Conservation (phyloP, 73 alveolate species). For the Tetrahymena malaccensis region DNA sequence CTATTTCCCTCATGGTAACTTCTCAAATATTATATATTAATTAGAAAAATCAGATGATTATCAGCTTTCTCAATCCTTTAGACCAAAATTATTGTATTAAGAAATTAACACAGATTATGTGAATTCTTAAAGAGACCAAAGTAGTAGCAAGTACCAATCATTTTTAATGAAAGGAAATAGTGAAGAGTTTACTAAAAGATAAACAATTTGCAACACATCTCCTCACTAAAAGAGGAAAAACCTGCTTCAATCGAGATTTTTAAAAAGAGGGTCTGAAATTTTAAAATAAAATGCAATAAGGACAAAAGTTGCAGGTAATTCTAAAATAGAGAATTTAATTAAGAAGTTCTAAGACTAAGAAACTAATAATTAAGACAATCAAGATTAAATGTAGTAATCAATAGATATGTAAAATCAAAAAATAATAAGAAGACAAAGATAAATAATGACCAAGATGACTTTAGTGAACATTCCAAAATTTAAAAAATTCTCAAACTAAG, state of each 20-base stretch:
- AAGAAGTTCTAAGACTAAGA: neutral
- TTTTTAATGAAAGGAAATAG: neutral
- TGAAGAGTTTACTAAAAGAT: neutral
- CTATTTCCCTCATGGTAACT: neutral
- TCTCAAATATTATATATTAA: neutral
- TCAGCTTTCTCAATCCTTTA: neutral
- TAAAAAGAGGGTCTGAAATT: neutral
- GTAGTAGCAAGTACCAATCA: neutral
- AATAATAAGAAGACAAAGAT: neutral
- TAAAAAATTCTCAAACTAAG: neutral
- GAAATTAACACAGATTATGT: neutral
- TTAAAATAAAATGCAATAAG: neutral
- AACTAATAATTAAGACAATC: neutral
- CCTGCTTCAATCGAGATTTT: neutral
- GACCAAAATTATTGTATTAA: neutral
- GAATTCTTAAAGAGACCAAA: neutral
- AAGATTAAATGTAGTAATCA: neutral
- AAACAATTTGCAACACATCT: neutral
- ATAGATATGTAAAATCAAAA: neutral
- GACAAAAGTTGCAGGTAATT: neutral
- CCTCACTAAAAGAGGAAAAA: neutral
- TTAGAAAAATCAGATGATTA: neutral
- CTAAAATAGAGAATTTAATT: neutral
- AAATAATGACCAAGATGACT: neutral
- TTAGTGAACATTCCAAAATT: neutral